phyloP scores from a whole-genome alignment of 2,329 filamentous ascomycete species.

The Penicillium sp. region DNA sequence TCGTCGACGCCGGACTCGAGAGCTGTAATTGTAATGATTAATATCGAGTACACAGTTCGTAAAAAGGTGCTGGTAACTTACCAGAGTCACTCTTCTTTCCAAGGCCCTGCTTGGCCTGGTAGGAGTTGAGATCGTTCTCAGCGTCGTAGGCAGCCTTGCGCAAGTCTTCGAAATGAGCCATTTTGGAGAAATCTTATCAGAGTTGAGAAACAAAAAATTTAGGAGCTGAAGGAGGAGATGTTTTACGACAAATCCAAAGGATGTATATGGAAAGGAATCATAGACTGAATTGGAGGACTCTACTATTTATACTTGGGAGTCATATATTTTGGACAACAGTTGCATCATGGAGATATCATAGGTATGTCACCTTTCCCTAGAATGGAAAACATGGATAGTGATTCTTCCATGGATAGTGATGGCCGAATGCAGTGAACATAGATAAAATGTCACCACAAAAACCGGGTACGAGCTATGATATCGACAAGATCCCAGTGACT shows the following conservation, averaged over 20 bases:
- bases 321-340: neutral
- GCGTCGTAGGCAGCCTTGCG: slow-evolving; percentile 31
- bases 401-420: neutral
- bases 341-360: neutral
- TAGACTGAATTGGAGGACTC: neutral
- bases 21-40: slow-evolving; percentile 23
- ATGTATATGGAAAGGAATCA: no score
- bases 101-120: slow-evolving; percentile 41
- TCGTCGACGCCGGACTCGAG: slow-evolving; percentile 45
- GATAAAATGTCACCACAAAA: neutral
- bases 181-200: neutral
- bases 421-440: slow-evolving; percentile 8
- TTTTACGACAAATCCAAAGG: no score
- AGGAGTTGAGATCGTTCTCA: slow-evolving; percentile 43
- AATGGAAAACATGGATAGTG: neutral
- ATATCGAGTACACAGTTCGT: neutral
- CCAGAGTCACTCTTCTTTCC: slow-evolving; percentile 42
- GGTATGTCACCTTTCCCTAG: neutral
- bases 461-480: slow-evolving; percentile 10
- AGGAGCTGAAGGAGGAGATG: no score
- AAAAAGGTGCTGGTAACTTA: slow-evolving; percentile 19
- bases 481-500: slow-evolving; percentile 15
- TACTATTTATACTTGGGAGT: slow-evolving; percentile 3
- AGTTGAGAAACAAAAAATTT: neutral
- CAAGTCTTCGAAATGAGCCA: slow-evolving; percentile 23